A percentile compares a stretch with the other conserved stretches of the same genome.
Conservation (phyloP, 306 rosid genomes). For the Casuarina cunninghamiana region DNA sequence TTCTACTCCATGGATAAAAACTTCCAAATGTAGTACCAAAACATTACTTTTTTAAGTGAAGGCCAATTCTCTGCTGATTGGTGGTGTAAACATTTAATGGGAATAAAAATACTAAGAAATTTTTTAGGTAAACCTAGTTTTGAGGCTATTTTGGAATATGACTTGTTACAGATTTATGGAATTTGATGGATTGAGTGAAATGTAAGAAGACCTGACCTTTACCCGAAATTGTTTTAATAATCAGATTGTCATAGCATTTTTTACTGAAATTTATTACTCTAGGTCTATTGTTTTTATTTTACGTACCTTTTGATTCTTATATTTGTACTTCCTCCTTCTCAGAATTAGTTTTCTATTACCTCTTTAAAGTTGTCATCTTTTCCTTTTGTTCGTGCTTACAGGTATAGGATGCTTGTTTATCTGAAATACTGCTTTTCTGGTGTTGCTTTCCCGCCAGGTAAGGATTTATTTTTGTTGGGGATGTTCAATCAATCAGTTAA, state of each 20-base stretch:
- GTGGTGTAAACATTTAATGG: background rate
- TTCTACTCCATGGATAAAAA: background rate
- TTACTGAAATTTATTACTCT: no score
- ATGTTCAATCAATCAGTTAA: constrained; percentile 8
- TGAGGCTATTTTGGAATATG: background rate
- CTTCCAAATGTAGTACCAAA: background rate
- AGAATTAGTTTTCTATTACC: constrained; percentile 24
- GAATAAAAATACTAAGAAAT: background rate
- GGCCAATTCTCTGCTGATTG: background rate
- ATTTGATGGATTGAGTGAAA: background rate
- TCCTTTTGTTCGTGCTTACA: constrained; percentile 35
- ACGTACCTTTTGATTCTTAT: background rate
- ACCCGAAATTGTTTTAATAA: background rate
- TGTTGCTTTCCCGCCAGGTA: constrained; percentile 98
- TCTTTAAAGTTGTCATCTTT: constrained; percentile 23
- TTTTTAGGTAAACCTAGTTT: background rate
- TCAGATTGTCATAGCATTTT: background rate
- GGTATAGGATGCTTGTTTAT: constrained; percentile 92
- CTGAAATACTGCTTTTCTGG: constrained; percentile 95
- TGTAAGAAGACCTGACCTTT: background rate
- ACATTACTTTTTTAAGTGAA: background rate
- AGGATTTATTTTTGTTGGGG: constrained; percentile 9
- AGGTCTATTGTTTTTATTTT: no score
- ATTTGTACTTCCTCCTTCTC: constrained; percentile 10
- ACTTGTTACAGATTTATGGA: background rate